Percentiles rank a stretch among this genome's conserved stretches.
Conservation (phyloP, 1,284 basidiomycete genomes). For the Ganoderma sinense region DNA sequence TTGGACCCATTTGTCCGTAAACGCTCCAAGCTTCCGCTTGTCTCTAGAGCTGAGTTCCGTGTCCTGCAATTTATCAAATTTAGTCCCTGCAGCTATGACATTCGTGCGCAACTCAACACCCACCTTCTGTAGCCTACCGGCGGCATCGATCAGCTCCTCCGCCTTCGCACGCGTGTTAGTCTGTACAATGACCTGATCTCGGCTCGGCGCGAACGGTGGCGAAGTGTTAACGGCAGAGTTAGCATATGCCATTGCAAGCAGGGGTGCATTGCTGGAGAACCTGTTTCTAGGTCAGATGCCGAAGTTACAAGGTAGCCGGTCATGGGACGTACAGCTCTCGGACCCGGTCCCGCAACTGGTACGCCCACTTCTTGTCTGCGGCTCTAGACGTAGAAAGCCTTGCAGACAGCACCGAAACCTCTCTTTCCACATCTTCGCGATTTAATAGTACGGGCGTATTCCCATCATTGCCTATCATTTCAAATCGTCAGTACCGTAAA, state of each 20-base stretch:
- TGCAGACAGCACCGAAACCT: conserved; percentile 21
- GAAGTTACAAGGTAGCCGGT: no score
- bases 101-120: neutral
- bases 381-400: conserved; percentile 10
- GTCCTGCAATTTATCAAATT: conserved; percentile 6
- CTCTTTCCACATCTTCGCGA: conserved; percentile 27
- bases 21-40: conserved; percentile 31
- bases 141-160: conserved; percentile 23
- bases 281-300: conserved; percentile 13
- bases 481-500: neutral
- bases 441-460: conserved; percentile 33
- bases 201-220: conserved; percentile 31
- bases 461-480: conserved; percentile 8
- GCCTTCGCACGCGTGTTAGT: conserved; percentile 17
- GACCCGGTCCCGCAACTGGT: conserved; percentile 10
- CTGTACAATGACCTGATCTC: conserved; percentile 15
- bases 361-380: conserved; percentile 25
- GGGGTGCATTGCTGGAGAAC: conserved; percentile 15
- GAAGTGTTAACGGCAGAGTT: conserved; percentile 39
- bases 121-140: conserved; percentile 32
- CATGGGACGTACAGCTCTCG: conserved; percentile 23
- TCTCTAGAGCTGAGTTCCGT: conserved; percentile 31
- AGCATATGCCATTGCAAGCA: conserved; percentile 31
- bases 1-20: conserved; percentile 35
- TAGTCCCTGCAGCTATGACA: neutral